Evolutionary conservation across 164 flowering plant genomes (phyloP).

Genomic region (Buxus sempervirens): DNA sequence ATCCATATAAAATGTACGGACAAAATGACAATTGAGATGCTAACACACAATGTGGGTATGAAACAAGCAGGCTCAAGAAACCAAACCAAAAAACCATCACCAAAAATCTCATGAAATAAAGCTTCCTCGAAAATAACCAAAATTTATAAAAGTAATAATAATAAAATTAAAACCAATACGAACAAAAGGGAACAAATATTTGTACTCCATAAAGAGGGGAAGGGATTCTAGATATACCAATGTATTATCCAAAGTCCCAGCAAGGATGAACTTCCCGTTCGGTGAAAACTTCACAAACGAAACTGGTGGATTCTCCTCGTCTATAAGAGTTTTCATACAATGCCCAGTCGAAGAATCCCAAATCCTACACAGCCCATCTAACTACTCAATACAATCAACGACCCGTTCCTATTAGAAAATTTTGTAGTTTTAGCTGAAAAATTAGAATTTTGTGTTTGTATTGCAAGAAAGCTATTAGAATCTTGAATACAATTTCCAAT

Average conservation of each 20-base stretch:
- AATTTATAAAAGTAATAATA: too few relatives aligned
- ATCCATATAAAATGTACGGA: not conserved
- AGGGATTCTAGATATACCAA: slow-evolving; percentile 36
- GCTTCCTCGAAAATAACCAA: not conserved
- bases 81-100: not conserved
- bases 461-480: too few relatives aligned
- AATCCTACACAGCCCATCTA: slow-evolving; percentile 77
- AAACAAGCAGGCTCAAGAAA: too few relatives aligned
- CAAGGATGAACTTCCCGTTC: slow-evolving; percentile 68
- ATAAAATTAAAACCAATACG: too few relatives aligned
- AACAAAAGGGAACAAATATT: not conserved
- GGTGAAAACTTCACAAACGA: slow-evolving; percentile 74
- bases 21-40: not conserved
- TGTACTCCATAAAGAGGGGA: not conserved
- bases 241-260: slow-evolving; percentile 67
- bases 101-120: not conserved
- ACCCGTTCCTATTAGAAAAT: slow-evolving; percentile 55
- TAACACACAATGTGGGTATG: not conserved
- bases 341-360: slow-evolving; percentile 81
- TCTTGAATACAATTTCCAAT: too few relatives aligned
- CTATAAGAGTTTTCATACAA: slow-evolving; percentile 73
- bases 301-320: slow-evolving; percentile 77
- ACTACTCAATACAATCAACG: slow-evolving; percentile 64
- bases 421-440: too few relatives aligned
- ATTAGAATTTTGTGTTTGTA: too few relatives aligned